Evolutionary conservation across 352 stramenopile genomes (phyloP), one percentile per base, ranked within the genome.

Genomic region (Phytophthora pluvialis): DNA sequence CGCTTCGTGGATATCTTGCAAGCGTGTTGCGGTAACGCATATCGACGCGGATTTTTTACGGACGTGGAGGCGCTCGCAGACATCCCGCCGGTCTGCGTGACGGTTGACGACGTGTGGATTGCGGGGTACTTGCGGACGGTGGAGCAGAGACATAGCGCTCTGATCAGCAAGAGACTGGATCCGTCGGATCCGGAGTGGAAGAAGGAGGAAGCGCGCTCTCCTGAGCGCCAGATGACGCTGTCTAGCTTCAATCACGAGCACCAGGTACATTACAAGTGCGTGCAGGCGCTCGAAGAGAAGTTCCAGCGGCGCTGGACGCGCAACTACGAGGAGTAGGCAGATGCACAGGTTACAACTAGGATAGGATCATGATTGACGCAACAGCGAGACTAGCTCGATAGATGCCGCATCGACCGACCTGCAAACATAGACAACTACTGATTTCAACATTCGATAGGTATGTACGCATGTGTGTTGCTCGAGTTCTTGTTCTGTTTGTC

Each of bases 71-170:
- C 79, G 7, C 73, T 94, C 13, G 83, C 83, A 1, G 69, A 88
- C 28, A 90, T 94, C 47, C 82, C 83, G 15, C 7, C 64, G 0
- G 71, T 90, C 5, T 94, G 86, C 60, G 81, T 93, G 47, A 94
- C 86, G 1, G 83, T 94, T 9, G 86, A 94, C 55, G 83, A 93
- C 49, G 84, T 93, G 13, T 94, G 86, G 86, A 90, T 94, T 62
- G 83, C 86, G 0, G 86, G 86, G 1, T 94, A 91, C 53, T 62
- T 94, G 47, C 73, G 76, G n/a, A 89, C 74, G 15, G 79, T 91
- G 29, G 84, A 93, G 61, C 64, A 79, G 28, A 64, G 67, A 9
- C 67, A 66, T 44, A 90, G 72, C 32, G 86, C 83, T 7, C 74
- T 94, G 55, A 84, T 93, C 45, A 92, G 83, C 67, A 94, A 94